Evolutionary conservation across 495 filamentous ascomycete species (phyloP), one percentile per base, ranked within the genome.

Genomic region (Thozetella sp.): DNA sequence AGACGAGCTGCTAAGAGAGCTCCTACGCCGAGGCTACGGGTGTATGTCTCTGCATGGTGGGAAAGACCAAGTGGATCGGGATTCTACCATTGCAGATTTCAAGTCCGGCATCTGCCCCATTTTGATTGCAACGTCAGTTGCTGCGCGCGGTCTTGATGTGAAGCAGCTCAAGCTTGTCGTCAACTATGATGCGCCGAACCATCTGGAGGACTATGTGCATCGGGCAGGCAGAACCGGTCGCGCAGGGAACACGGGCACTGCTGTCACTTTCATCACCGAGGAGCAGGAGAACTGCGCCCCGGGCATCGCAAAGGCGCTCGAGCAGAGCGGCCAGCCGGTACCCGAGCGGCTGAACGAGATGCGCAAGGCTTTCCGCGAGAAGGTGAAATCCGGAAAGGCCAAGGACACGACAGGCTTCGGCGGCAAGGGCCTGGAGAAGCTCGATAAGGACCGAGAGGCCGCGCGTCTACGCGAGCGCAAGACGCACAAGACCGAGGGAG

Each of bases 131-230:
- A 99, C 96, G 0, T 97, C 94, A 2, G 93, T 99, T 59, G 96
- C 96, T 3, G 96, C 96, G 43, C 89, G 96, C 66, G 96, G 96
- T 17, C 75, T 99, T 24, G 96, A 99, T 70, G 94, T 99, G 40
- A 97, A 97, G 72, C 93, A 98, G 72, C 79, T 99, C 24, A 97
- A 96, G 72, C 79, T 98, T 19, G 96, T 99, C 22, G 87, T 99
- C 67, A 99, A 99, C 65, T 99, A 93, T 68, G 96, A 99, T 71
- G 90, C 90, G 2, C 96, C 96, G 2, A 97, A 96, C 69, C 96
- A 99, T 75, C 78, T 96, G 27, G 96, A 99, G 75, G 96, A 99
- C 69, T 99, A 99, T 67, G 94, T 99, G 11, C 96, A 99, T 71
- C 90, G 96, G 64, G 92, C 90, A 55, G 96, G 96, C 53, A 87